A percentile compares a stretch with the other conserved stretches of the same genome.
Conservation (phyloP, 495 filamentous ascomycete genomes). For the Penicillium canescens region DNA sequence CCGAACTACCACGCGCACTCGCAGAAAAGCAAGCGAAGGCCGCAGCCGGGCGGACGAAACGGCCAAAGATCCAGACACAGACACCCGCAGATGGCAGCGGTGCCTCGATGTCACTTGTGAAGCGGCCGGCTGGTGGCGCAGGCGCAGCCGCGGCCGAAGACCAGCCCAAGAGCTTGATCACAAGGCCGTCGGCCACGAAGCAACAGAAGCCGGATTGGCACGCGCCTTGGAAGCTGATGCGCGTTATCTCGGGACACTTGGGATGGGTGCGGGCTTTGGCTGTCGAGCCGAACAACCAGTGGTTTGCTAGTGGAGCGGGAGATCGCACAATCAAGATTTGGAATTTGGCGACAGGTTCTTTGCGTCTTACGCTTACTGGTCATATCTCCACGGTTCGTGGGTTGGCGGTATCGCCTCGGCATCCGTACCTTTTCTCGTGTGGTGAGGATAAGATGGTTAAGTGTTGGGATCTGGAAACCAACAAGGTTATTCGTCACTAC, state of each 20-base stretch:
- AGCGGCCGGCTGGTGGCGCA: slow-evolving; percentile 31
- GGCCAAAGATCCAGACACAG: slow-evolving; percentile 46
- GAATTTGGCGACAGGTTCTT: slow-evolving; percentile 83
- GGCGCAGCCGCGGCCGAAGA: slow-evolving; percentile 31
- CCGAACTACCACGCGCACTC: slow-evolving; percentile 78
- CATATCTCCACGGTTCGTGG: slow-evolving; percentile 97
- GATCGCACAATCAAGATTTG: slow-evolving; percentile 99
- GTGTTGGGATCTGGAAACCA: slow-evolving; percentile 98
- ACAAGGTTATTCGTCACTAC: slow-evolving; percentile 98
- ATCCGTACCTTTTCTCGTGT: slow-evolving; percentile 97
- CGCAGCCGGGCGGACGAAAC: slow-evolving; percentile 55
- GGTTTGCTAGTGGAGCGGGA: slow-evolving; percentile 95
- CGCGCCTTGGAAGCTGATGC: slow-evolving; percentile 96
- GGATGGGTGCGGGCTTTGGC: slow-evolving; percentile 93
- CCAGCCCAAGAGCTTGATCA: slow-evolving; percentile 60
- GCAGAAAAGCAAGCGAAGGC: slow-evolving; percentile 80
- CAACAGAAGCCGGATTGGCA: slow-evolving; percentile 92
- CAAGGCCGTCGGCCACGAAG: slow-evolving; percentile 64
- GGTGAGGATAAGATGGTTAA: slow-evolving; percentile 99
- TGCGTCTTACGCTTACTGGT: slow-evolving; percentile 88
- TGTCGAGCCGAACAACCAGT: slow-evolving; percentile 94
- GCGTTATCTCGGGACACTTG: slow-evolving; percentile 93
- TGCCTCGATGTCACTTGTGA: slow-evolving; percentile 47
- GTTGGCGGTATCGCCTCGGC: slow-evolving; percentile 85
- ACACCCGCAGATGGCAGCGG: slow-evolving; percentile 35